Evolutionary conservation across 2,329 filamentous ascomycete species (phyloP), one percentile per base, ranked within the genome.

Genomic region (Penicillium capsulatum): DNA sequence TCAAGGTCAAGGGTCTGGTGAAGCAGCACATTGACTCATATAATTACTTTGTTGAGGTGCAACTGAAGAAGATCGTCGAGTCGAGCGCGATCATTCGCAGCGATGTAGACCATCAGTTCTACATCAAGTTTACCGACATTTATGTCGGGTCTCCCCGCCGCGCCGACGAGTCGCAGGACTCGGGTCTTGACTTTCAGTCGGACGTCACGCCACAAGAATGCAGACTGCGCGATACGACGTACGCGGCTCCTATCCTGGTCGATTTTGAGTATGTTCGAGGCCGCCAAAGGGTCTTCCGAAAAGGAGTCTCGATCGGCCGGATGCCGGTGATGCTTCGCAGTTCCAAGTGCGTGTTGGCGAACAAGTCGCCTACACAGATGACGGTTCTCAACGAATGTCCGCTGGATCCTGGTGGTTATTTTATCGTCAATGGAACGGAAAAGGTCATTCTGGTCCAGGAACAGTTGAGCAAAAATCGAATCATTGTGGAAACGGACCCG

Each of bases 21-120:
- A 96, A 96, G 67, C 91, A 97, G 73, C 90, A 96, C 65, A 91
- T 95, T 60, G 94, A 98, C 71, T 97, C 92, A 16, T 98, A 94
- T 75, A 96, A 98, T 69, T 95, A 92, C 69, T 97, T 98, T 57
- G 85, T 96, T 52, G 88, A 98, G 55, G 85, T 94, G 40, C 90
- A 97, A 62, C 82, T 98, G 64, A 95, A 95, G 69, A 90, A 96
- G 57, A 98, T 98, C 54, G 84, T 98, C 51, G 83, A 87, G 61
- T 86, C 91, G 36, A 97, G 96, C 63, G 82, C 84, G 34, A 84
- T 81, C 28, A 86, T 98, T 48, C 81, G 85, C 52, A 95, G 90
- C 66, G 91, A 97, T 72, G 86, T 92, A 31, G 89, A 97, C 59
- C 86, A 85, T 49, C 85, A 84, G 51, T 97, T 97, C 63, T 94